Conservation (phyloP, 805 yeast species). For the Lipomyces yamanashiensis region DNA sequence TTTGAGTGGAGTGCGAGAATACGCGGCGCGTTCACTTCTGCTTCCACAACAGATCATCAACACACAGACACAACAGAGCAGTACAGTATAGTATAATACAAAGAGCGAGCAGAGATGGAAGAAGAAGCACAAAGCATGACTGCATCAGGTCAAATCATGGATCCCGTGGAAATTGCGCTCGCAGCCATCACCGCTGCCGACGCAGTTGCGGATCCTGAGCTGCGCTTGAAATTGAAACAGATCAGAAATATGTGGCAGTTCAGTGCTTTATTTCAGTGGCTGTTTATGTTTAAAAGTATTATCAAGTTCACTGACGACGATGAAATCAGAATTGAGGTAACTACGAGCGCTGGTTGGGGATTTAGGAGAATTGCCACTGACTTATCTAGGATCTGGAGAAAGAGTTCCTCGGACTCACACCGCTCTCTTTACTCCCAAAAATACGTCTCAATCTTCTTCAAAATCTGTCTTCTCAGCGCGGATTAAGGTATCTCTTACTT, state of each 20-base stretch:
- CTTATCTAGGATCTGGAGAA: slow-evolving; percentile 41
- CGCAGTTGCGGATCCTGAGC: slow-evolving; percentile 20
- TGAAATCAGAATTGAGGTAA: slow-evolving; percentile 39
- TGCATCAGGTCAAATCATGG: slow-evolving; percentile 26
- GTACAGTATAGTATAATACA: not conserved
- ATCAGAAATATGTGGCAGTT: slow-evolving; percentile 44
- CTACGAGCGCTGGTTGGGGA: not conserved
- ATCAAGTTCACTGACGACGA: slow-evolving; percentile 37
- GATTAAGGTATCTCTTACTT: slow-evolving; percentile 15
- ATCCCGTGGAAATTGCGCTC: slow-evolving; percentile 30
- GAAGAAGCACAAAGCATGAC: not conserved
- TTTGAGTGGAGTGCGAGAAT: no score
- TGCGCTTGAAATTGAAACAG: slow-evolving; percentile 27
- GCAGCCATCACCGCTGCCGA: slow-evolving; percentile 32
- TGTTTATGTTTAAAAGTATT: slow-evolving; percentile 38
- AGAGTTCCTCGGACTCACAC: slow-evolving; percentile 42
- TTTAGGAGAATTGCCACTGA: not conserved
- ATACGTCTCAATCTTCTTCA: slow-evolving; percentile 32
- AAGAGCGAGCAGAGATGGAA: no score
- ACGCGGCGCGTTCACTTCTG: no score
- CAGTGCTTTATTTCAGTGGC: slow-evolving; percentile 42
- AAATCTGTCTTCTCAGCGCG: slow-evolving; percentile 31
- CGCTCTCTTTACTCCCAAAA: slow-evolving; percentile 30
- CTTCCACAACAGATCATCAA: no score
- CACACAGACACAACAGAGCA: no score